phyloP scores from a whole-genome alignment of 2,329 filamentous ascomycete species.

The Rachicladosporium sp. region DNA sequence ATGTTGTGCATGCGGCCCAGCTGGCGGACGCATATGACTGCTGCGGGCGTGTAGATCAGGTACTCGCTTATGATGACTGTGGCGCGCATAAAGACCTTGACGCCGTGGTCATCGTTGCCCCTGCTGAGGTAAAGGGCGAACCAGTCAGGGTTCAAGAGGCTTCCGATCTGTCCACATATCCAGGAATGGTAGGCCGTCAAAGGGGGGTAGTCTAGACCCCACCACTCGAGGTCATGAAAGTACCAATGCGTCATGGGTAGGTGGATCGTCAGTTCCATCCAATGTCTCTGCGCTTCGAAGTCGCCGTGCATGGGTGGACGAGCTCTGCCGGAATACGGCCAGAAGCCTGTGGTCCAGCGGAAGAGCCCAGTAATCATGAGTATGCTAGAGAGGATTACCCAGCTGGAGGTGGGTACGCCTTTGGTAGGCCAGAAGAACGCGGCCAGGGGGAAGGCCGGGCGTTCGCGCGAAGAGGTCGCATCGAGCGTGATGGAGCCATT shows the following conservation, averaged over 20 bases:
- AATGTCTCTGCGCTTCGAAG: slow-evolving; percentile 95
- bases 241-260: slow-evolving; percentile 93
- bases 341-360: slow-evolving; percentile 81
- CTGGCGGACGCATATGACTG: slow-evolving; percentile 72
- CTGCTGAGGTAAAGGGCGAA: slow-evolving; percentile 76
- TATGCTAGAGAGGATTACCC: slow-evolving; percentile 77
- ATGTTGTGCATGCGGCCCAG: slow-evolving; percentile 66
- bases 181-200: slow-evolving; percentile 97
- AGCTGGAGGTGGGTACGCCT: slow-evolving; percentile 65
- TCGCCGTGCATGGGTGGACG: slow-evolving; percentile 88
- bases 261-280: slow-evolving; percentile 93
- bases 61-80: slow-evolving; percentile 88
- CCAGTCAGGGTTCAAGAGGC: slow-evolving; percentile 68
- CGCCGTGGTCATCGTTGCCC: slow-evolving; percentile 60
- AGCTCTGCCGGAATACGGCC: slow-evolving; percentile 84
- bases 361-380: slow-evolving; percentile 83
- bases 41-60: slow-evolving; percentile 73
- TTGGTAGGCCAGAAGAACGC: slow-evolving; percentile 92
- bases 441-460: slow-evolving; percentile 75
- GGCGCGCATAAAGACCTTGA: slow-evolving; percentile 94
- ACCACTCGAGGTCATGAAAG: slow-evolving; percentile 92
- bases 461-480: slow-evolving; percentile 8
- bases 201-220: slow-evolving; percentile 95
- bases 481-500: slow-evolving; percentile 29
- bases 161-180: slow-evolving; percentile 77